Evolutionary conservation across 768 basidiomycete species (phyloP).

Genomic region (Neoboletus magnificus): DNA sequence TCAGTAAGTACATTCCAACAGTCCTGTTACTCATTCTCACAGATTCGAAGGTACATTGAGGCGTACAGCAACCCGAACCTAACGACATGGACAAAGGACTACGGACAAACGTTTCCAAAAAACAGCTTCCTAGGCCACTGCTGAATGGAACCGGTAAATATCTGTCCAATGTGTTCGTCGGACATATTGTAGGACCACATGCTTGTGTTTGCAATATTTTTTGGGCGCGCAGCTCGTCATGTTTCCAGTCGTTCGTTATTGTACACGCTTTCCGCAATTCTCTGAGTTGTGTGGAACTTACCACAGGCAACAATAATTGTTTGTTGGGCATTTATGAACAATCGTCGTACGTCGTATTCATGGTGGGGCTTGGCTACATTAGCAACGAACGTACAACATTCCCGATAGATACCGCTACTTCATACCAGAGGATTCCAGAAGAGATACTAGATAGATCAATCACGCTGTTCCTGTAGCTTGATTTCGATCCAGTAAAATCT

Average conservation of each 20-base stretch:
- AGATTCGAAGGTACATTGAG: constrained; percentile 43
- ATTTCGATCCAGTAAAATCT: constrained; percentile 36
- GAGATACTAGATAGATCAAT: constrained; percentile 14
- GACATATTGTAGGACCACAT: constrained; percentile 4
- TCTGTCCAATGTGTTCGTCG: constrained; percentile 1
- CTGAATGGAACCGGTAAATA: constrained; percentile 27
- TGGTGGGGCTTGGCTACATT: constrained; percentile 13
- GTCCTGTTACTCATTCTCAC: background rate
- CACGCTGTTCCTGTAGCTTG: constrained; percentile 12
- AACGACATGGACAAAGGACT: constrained; percentile 65
- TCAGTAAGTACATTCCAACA: constrained; percentile 38
- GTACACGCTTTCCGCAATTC: constrained; percentile 10
- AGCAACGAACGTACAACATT: constrained; percentile 29
- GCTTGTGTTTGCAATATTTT: constrained; percentile 15
- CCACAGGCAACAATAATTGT: constrained; percentile 5
- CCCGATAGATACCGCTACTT: constrained; percentile 25
- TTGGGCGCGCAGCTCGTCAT: constrained; percentile 10
- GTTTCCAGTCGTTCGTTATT: constrained; percentile 21
- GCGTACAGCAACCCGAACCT: constrained; percentile 84
- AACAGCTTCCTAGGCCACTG: constrained; percentile 61
- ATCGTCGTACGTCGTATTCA: constrained; percentile 1
- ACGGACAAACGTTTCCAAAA: constrained; percentile 65
- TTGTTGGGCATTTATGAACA: constrained; percentile 9
- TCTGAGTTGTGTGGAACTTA: constrained; percentile 1
- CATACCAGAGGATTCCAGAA: constrained; percentile 13